Evolutionary conservation across 2,329 filamentous ascomycete genomes (phyloP), one percentile per base, ranked within the genome.

Genomic region (Arthrobotrys musiformis): DNA sequence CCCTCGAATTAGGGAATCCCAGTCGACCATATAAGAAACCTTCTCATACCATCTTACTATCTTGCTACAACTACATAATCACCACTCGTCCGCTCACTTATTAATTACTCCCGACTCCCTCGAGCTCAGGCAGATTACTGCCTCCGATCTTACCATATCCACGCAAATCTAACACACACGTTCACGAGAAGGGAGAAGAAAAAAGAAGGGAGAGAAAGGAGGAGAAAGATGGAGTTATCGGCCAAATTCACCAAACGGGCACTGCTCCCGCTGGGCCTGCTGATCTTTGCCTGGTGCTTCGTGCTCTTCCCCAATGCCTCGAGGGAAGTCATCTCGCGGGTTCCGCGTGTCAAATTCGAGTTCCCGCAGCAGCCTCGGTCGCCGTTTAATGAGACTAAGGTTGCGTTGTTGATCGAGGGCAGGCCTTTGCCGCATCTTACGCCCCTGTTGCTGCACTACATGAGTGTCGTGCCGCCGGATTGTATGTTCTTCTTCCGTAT

Each of bases 351-450:
- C 26, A 62, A 46, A 2, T 62, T 78, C 67, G 62, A 62, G 22
- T 78, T 62, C 30, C 22, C 28, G 13, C 60, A 70, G 26, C 42
- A 61, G 11, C 83, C 83, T 5, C 82, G 82, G 30, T 82, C 83
- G 28, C 82, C 82, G 9, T 86, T 83, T 82, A 87, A 88, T 80
- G 82, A 84, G 60, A 85, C 84, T 78, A 88, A 88, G 81, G 84
- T 89, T 40, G 88, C 87, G 33, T 84, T 89, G 9, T 84, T 89
- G 19, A 85, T 89, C 75, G 87, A 89, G 81, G 86, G 86, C 81
- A 85, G 87, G 0, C 80, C 85, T 1, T 83, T 84, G 37, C 84
- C 86, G 2, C 82, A 86, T 77, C 84, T 89, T 46, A 86, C 86
- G 2, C 87, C 87, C 0, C 83, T 88, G 42, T 83, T 88, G 81